phyloP scores from a whole-genome alignment of 179 eudicot species.

The Spergularia azorica region DNA sequence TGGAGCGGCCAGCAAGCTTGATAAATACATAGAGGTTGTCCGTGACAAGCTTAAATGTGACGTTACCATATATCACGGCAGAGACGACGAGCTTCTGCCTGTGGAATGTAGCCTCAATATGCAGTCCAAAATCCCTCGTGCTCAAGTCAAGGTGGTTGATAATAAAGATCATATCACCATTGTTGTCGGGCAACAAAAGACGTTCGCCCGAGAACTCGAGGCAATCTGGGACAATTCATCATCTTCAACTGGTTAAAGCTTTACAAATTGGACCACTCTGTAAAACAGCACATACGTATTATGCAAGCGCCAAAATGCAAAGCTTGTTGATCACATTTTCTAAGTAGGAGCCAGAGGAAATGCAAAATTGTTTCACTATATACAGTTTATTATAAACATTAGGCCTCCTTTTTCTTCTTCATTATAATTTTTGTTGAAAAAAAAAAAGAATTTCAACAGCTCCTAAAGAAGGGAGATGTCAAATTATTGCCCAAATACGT shows the following conservation, averaged over 20 bases:
- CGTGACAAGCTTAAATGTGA: conserved; percentile 45
- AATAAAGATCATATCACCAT: conserved; percentile 87
- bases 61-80: conserved; percentile 67
- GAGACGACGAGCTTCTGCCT: conserved; percentile 80
- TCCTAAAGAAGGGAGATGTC: conserved; percentile 29
- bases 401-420: not conserved
- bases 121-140: conserved; percentile 61
- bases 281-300: conserved; percentile 19
- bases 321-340: conserved; percentile 1
- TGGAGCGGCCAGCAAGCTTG: conserved; percentile 77
- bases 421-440: conserved; percentile 13
- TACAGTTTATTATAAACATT: conserved; percentile 7
- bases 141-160: conserved; percentile 62
- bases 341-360: conserved; percentile 14
- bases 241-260: conserved; percentile 9
- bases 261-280: not conserved
- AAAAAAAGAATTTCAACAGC: not conserved
- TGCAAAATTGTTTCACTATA: not conserved
- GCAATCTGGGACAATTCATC: conserved; percentile 58
- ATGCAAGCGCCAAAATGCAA: not conserved
- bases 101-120: conserved; percentile 76
- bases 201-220: conserved; percentile 79
- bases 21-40: conserved; percentile 60
- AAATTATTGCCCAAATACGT: conserved; percentile 15
- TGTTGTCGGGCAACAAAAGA: conserved; percentile 79